Conservation (phyloP, 148 eudicot species). For the Selenicereus undatus region DNA sequence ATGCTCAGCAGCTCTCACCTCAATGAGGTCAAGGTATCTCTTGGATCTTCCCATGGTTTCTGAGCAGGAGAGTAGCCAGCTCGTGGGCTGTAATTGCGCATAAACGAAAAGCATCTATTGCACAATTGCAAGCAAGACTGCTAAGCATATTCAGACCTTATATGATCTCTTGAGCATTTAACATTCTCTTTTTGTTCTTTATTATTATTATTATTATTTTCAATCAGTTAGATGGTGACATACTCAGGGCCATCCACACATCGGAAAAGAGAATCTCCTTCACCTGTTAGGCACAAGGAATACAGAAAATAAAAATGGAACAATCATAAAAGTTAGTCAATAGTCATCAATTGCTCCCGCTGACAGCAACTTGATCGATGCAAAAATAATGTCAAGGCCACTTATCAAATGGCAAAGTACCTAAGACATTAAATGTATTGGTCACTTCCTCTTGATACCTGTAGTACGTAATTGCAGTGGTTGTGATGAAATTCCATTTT, state of each 20-base stretch:
- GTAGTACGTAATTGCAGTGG: conserved; percentile 11
- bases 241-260: conserved; percentile 27
- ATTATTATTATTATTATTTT: too few relatives aligned
- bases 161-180: background rate
- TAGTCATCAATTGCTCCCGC: background rate
- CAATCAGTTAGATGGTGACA: conserved; percentile 2
- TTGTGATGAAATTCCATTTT: background rate
- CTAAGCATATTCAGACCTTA: background rate
- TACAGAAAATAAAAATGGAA: conserved; percentile 10
- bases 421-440: conserved; percentile 21
- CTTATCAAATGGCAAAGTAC: conserved; percentile 21
- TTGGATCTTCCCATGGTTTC: conserved; percentile 11
- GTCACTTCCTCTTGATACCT: conserved; percentile 24
- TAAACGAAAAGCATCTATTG: conserved; percentile 20
- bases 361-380: conserved; percentile 7
- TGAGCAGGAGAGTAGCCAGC: conserved; percentile 10
- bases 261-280: conserved; percentile 10
- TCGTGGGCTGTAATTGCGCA: conserved; percentile 14
- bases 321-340: conserved; percentile 9
- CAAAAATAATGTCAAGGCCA: background rate
- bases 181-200: background rate
- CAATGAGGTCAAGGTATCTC: conserved; percentile 23
- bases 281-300: conserved; percentile 25
- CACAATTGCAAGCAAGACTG: conserved; percentile 5
- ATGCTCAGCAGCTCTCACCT: conserved; percentile 20